These are phyloP conservation scores for Grosmannia penicillata DNA, from an alignment of 2,329 filamentous ascomycete species.

Conservation along the genomic window DNA sequence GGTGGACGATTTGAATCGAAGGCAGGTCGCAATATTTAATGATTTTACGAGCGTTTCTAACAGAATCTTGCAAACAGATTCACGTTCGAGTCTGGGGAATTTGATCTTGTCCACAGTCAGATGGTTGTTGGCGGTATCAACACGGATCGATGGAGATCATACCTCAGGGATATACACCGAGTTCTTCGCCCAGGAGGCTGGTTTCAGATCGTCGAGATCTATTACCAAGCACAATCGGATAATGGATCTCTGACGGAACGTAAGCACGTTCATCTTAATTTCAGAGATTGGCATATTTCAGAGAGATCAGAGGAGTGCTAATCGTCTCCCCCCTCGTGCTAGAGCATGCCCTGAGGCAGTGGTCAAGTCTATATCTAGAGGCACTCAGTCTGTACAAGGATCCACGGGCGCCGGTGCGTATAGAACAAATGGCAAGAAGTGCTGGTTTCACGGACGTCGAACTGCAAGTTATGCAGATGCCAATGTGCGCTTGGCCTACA, in stretches of 20 bases:
- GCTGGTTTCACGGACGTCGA: constrained; percentile 58
- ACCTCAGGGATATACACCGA: constrained; percentile 60
- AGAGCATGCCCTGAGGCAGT: constrained; percentile 51
- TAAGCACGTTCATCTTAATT: too few species aligned
- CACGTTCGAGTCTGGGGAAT: constrained; percentile 54
- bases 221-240: constrained; percentile 73
- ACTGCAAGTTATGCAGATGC: constrained; percentile 47
- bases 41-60: background rate
- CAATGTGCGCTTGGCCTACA: constrained; percentile 54
- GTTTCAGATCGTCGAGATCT: constrained; percentile 80
- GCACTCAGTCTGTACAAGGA: constrained; percentile 51
- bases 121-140: constrained; percentile 60
- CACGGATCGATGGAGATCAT: constrained; percentile 55
- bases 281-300: too few species aligned
- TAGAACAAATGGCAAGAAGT: constrained; percentile 41
- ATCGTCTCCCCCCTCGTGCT: background rate
- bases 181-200: constrained; percentile 65
- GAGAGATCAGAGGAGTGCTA: background rate
- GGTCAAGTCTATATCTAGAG: constrained; percentile 51
- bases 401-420: constrained; percentile 44
- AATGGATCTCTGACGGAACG: constrained; percentile 61
- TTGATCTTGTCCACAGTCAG: constrained; percentile 73
- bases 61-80: too few species aligned
- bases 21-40: constrained; percentile 22
- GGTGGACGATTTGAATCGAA: constrained; percentile 56